Percentiles rank a stretch among this genome's conserved stretches.
Evolutionary conservation across 2,329 filamentous ascomycete genomes (phyloP).

Genomic region (Fusarium poae): DNA sequence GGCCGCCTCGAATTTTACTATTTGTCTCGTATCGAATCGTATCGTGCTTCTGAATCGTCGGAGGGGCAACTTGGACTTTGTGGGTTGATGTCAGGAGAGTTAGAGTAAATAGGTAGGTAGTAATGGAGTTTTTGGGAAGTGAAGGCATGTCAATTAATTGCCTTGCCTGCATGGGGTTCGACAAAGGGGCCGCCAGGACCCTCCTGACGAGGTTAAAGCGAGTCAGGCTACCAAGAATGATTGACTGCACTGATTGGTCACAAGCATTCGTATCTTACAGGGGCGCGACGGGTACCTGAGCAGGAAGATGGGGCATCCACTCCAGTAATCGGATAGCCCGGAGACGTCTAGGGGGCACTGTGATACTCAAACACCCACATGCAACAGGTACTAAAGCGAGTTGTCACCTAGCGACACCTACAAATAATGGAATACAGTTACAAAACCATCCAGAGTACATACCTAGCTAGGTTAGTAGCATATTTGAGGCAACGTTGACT

Average conservation of each 20-base stretch:
- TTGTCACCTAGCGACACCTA: no score
- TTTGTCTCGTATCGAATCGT: not conserved
- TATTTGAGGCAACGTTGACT: no score
- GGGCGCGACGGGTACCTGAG: constrained; percentile 34
- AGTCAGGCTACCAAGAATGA: constrained; percentile 12
- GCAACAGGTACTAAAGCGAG: no score
- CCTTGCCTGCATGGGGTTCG: constrained; percentile 10
- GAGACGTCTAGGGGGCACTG: no score
- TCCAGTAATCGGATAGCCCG: constrained; percentile 30
- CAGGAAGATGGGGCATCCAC: constrained; percentile 15
- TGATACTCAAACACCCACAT: no score
- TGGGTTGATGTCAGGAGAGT: constrained; percentile 8
- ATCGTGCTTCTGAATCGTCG: not conserved
- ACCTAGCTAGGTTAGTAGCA: no score
- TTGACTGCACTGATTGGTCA: constrained; percentile 23
- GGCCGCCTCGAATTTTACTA: not conserved
- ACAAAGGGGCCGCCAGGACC: constrained; percentile 37
- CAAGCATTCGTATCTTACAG: constrained; percentile 12
- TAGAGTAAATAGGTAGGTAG: constrained; percentile 2
- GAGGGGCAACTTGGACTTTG: not conserved
- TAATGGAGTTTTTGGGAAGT: constrained; percentile 8
- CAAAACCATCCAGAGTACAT: not conserved
- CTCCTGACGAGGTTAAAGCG: constrained; percentile 6
- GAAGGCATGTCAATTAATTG: constrained; percentile 18
- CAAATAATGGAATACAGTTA: not conserved